Conservation (phyloP, 2,329 filamentous ascomycete species). For the Curvularia hawaiiensis region DNA sequence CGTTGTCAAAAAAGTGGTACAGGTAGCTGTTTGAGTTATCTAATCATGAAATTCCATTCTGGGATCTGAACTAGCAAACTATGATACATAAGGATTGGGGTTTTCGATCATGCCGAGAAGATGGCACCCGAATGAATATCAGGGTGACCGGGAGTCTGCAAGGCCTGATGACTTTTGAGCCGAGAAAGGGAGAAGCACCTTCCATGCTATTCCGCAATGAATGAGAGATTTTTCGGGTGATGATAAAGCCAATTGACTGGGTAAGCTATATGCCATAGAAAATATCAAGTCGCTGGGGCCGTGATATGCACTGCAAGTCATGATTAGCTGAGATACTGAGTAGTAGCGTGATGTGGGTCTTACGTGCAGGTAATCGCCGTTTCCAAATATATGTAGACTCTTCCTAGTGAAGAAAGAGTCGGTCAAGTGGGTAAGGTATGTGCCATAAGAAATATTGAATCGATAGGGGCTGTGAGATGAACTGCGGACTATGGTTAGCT, state of each 20-base stretch:
- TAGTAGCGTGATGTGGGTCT: not conserved
- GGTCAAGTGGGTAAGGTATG: not conserved
- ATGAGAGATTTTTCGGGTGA: not conserved
- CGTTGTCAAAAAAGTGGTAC: not conserved
- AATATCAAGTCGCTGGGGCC: not conserved
- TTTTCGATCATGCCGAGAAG: not conserved
- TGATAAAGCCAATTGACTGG: not conserved
- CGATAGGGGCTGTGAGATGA: not conserved
- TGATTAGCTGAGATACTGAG: not conserved
- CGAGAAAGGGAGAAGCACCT: not conserved
- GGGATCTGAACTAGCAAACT: not conserved
- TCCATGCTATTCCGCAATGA: not conserved
- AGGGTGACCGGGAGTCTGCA: not conserved
- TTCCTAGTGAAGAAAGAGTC: not conserved
- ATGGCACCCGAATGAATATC: not conserved
- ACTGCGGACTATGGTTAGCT: not conserved
- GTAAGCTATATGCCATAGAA: not conserved
- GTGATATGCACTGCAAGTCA: not conserved
- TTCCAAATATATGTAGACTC: not conserved
- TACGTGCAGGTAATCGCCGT: not conserved
- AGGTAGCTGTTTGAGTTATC: not conserved
- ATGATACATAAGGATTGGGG: not conserved
- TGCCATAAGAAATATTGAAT: not conserved
- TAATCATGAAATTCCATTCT: not conserved
- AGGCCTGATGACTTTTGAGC: not conserved